phyloP scores from a whole-genome alignment of 345 rosid genomes.

The Populus euphratica region DNA sequence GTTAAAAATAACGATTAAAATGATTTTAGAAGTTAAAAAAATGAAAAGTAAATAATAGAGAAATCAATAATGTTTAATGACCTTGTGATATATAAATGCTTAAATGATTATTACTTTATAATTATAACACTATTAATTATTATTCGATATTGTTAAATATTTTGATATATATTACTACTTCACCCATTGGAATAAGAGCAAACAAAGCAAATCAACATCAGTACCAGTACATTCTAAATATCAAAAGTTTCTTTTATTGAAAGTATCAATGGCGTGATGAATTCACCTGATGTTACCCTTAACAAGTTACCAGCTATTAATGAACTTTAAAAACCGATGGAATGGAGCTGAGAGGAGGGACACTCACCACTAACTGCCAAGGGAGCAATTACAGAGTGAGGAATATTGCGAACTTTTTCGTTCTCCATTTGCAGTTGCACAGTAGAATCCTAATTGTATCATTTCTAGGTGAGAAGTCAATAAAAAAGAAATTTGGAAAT shows the following conservation, averaged over 20 bases:
- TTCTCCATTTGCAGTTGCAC: slow-evolving; percentile 53
- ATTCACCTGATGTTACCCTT: no score
- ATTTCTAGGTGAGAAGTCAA: neutral
- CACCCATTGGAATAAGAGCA: neutral
- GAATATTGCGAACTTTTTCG: slow-evolving; percentile 63
- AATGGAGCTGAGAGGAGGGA: neutral
- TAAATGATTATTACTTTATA: neutral
- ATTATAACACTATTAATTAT: neutral
- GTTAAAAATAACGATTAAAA: neutral
- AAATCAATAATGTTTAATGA: neutral
- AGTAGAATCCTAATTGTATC: slow-evolving; percentile 38
- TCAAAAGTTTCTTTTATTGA: no score
- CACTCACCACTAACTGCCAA: slow-evolving; percentile 81
- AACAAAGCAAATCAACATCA: neutral
- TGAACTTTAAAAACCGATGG: neutral
- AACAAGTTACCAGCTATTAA: neutral
- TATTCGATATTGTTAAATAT: neutral
- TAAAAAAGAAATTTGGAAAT: neutral
- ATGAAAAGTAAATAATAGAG: neutral
- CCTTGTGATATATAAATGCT: neutral
- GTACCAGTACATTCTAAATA: no score
- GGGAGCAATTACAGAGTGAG: slow-evolving; percentile 59
- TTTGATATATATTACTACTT: neutral
- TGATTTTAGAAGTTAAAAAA: neutral
- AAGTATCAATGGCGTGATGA: no score